phyloP scores from a whole-genome alignment of 495 filamentous ascomycete genomes.

The Pyronema domesticum region DNA sequence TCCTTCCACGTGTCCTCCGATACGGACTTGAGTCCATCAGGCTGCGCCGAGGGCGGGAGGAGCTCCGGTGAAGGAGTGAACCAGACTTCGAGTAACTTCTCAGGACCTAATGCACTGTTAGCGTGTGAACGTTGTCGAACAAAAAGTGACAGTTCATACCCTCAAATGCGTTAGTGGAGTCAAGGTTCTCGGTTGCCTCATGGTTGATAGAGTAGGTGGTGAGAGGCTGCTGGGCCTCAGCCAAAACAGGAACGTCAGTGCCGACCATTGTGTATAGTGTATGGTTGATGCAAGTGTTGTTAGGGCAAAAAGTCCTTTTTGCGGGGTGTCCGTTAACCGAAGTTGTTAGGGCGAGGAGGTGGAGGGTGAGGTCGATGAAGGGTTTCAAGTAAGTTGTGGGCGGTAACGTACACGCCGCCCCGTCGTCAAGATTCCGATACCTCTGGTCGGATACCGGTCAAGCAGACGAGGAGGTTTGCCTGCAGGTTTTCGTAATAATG shows the following conservation, averaged over 20 bases:
- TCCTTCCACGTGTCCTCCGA: constrained; percentile 73
- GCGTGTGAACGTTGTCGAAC: neutral
- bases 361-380: constrained; percentile 41
- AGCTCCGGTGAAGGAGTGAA: constrained; percentile 64
- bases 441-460: constrained; percentile 59
- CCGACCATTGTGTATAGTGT: constrained; percentile 29
- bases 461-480: constrained; percentile 75
- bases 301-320: constrained; percentile 26
- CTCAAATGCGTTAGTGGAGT: constrained; percentile 94
- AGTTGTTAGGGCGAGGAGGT: too few species aligned
- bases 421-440: constrained; percentile 61
- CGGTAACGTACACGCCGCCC: constrained; percentile 15
- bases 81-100: constrained; percentile 98
- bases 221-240: constrained; percentile 39
- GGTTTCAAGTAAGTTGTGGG: constrained; percentile 37
- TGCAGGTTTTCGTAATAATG: constrained; percentile 6
- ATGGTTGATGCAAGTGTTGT: neutral
- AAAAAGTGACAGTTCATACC: constrained; percentile 33
- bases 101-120: constrained; percentile 61
- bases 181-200: constrained; percentile 81
- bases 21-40: constrained; percentile 73
- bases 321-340: constrained; percentile 50
- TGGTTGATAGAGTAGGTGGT: constrained; percentile 59
- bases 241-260: constrained; percentile 32
- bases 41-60: constrained; percentile 50